Base-by-base conservation (phyloP, 2,329 filamentous ascomycete species). In the Monosporascus ibericus region DNA sequence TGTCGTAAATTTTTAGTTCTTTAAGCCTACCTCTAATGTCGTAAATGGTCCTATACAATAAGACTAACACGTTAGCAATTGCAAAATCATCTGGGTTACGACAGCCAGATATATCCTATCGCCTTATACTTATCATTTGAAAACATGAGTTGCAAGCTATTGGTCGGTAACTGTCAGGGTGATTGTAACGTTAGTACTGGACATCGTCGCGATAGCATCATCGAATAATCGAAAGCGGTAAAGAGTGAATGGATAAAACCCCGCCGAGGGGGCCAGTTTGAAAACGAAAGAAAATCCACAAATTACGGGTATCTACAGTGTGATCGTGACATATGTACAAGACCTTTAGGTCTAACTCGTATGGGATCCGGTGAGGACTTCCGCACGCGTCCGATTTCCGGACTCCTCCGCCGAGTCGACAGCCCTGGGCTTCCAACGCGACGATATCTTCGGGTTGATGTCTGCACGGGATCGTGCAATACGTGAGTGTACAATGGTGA, bases 331-430 rank as follows among this genome's bases (percentile, higher is more conserved):
- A 68, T 70, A 70, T 69, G 57, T 69, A 69, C 67, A 69, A 53
- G 71, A 54, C 67, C 66, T 57, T 68, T 73, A 1, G 69, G 67
- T 62, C 73, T 72, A 54, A 68, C 70, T 60, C 74, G 69, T 49
- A 61, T 57, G 25, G 66, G 57, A 55, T 78, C 75, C 52, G 71
- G 63, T 53, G 66, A 63, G 50, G 72, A 63, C 61, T 81, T 81
- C 55, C 75, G 75, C 58, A 81, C 71, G 56, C 74, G 75, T 51
- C 75, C 74, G 39, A 71, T 55, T 52, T 76, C 76, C 34, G 74
- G 76, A 66, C 73, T 75, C 57, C 74, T 72, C 59, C 74, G 68
- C 53, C 70, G 68, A 47, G 69, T 64, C 57, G 56, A 61, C 57
- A 58, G 60, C 53, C 65, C 61, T 40, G 71, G 67, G 55, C 67